phyloP scores from a whole-genome alignment of 495 filamentous ascomycete genomes.

The Tuber calosporum region DNA sequence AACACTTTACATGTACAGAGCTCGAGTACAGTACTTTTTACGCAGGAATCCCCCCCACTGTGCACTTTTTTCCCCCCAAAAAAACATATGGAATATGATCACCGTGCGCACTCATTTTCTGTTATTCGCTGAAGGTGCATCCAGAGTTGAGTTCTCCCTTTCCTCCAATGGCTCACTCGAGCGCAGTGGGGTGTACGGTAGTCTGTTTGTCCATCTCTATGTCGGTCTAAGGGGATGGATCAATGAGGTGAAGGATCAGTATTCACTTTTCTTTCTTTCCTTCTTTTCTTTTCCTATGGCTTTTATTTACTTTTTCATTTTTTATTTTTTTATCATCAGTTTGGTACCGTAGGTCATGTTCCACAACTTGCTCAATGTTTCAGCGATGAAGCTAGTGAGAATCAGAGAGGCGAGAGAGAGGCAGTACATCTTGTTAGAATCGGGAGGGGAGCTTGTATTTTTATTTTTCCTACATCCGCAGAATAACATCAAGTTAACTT shows the following conservation, averaged over 20 bases:
- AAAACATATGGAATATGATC: background rate
- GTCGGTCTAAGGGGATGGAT: background rate
- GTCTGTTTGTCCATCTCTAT: background rate
- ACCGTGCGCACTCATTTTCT: background rate
- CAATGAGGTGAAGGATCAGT: background rate
- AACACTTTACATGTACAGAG: background rate
- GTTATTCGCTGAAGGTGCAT: background rate
- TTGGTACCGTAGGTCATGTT: conserved; percentile 5
- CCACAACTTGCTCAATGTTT: background rate
- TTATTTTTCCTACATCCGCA: background rate
- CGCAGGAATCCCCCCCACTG: background rate
- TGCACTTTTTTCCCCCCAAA: background rate
- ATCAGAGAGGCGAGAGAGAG: background rate
- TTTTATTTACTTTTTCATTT: background rate
- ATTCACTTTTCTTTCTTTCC: background rate
- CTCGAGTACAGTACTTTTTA: background rate
- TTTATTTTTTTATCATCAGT: background rate
- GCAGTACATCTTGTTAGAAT: background rate
- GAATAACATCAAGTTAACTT: background rate
- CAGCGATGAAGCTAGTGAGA: background rate
- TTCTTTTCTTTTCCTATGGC: background rate
- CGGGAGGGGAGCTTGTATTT: background rate
- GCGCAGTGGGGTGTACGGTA: background rate
- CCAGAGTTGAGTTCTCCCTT: background rate
- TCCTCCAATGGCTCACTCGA: background rate